Base-by-base conservation (phyloP, 192 early-diverging fungal species). In the Podila horticola region DNA sequence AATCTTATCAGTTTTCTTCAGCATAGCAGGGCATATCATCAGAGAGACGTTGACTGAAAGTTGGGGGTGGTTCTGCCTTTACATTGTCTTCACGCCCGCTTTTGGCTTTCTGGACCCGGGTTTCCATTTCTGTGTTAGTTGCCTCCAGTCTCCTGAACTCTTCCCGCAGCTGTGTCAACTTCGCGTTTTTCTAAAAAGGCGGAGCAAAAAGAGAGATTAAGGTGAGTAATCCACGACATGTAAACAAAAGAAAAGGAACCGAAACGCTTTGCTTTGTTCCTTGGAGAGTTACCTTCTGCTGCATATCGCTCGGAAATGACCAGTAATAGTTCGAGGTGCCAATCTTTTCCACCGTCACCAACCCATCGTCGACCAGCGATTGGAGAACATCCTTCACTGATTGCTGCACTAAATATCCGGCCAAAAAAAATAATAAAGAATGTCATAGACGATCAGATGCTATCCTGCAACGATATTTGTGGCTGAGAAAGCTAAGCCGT, bases 271-370 rank as follows among this genome's bases (percentile, higher is more conserved):
- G 50, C 30, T 62, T 26, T 38, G 31, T 49, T 63, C 52, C 28
- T 62, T 36, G 26, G n/a, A 4, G n/a, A 20, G 84, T 63, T 62
- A 90, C 88, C 26, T 85, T 70, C 82, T 89, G 84, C 45, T 84
- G 73, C 6, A 88, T 87, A 19, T 91, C 88, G 64, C 90, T 91
- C 5, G 95, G 95, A 72, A 94, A 97, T n/a, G 94, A 90, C 96
- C 96, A 97, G 74, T 84, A 97, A 72, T 93, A 97, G 72, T 97
- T 97, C 24, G 94, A 95, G 19, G 91, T 91, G 5, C 95, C 96
- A 62, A 97, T 95, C 79, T 95, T 97, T 66, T 97, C 96, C 26
- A 82, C 82, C 28, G 87, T 88, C 12, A 95, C 94, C 20, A 96
- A 70, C 24, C 86, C 87, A 83, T 97, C 96, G 72, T 94, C 91